Percentiles rank a stretch among this genome's conserved stretches.
phyloP scores from a whole-genome alignment of 176 grass and related monocot genomes.

The Juncus inflexus region DNA sequence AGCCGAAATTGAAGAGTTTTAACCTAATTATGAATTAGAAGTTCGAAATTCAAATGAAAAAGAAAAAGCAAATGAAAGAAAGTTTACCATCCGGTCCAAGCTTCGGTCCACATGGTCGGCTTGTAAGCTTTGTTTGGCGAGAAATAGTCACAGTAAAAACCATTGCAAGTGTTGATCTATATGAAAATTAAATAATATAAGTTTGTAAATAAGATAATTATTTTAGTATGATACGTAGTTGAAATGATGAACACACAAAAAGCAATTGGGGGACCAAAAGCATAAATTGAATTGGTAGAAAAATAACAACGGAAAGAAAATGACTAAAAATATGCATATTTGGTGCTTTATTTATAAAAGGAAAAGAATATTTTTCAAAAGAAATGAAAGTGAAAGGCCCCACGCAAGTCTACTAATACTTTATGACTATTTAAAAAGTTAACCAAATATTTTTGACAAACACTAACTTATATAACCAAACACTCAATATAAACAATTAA shows the following conservation, averaged over 20 bases:
- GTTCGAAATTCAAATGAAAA: not conserved
- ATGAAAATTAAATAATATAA: not conserved
- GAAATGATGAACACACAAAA: not conserved
- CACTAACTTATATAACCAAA: not conserved
- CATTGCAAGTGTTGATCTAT: conserved; percentile 94
- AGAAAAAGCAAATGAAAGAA: conserved; percentile 4
- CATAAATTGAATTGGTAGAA: not conserved
- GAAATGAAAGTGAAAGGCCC: conserved; percentile 32
- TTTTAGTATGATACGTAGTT: not conserved
- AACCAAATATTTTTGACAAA: not conserved
- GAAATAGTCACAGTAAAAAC: conserved; percentile 94
- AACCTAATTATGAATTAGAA: not conserved
- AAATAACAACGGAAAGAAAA: conserved; percentile 5
- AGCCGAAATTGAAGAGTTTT: not conserved
- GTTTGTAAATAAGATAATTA: not conserved
- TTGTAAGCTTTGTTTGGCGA: conserved; percentile 64
- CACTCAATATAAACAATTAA: no score
- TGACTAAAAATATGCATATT: conserved; percentile 2
- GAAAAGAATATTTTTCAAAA: conserved; percentile 19
- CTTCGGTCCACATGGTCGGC: conserved; percentile 86
- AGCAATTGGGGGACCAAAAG: conserved; percentile 4
- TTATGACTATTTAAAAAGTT: not conserved
- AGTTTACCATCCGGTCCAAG: conserved; percentile 82
- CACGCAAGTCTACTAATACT: not conserved
- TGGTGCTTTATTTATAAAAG: conserved; percentile 2